Conservation (phyloP, 805 yeast species). For the Geotrichum ghanense region DNA sequence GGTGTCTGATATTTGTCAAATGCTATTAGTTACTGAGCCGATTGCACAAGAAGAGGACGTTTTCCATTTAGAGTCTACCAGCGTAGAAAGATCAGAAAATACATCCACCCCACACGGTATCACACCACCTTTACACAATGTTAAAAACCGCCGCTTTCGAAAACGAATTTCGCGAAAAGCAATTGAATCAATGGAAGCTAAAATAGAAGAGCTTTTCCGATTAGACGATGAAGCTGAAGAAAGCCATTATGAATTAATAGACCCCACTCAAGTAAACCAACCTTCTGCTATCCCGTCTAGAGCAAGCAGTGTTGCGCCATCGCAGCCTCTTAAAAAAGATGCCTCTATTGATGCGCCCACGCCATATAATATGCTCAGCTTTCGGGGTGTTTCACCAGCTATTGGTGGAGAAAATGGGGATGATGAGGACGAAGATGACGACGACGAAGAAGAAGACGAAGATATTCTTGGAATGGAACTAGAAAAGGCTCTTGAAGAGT, state of each 20-base stretch:
- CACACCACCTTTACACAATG: slow-evolving; percentile 67
- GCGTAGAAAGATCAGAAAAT: slow-evolving; percentile 8
- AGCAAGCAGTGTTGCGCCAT: slow-evolving; percentile 13
- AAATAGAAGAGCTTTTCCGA: slow-evolving; percentile 63
- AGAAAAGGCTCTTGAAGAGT: slow-evolving; percentile 38
- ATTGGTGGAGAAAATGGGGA: slow-evolving; percentile 15
- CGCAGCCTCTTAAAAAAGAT: slow-evolving; percentile 11
- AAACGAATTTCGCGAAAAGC: slow-evolving; percentile 58
- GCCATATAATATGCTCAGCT: slow-evolving; percentile 24
- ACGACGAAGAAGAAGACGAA: slow-evolving; percentile 22
- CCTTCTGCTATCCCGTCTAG: slow-evolving; percentile 8
- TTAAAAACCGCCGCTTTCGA: slow-evolving; percentile 57
- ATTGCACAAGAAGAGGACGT: slow-evolving; percentile 34
- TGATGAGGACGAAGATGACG: slow-evolving; percentile 20
- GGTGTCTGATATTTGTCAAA: slow-evolving; percentile 76
- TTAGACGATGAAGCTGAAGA: slow-evolving; percentile 80
- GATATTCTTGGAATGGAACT: slow-evolving; percentile 23
- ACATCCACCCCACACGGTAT: slow-evolving; percentile 61
- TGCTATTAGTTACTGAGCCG: slow-evolving; percentile 59
- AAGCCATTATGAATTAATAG: slow-evolving; percentile 63
- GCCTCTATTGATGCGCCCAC: slow-evolving; percentile 17
- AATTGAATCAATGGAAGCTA: slow-evolving; percentile 65
- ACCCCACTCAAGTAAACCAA: slow-evolving; percentile 8
- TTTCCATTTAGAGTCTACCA: slow-evolving; percentile 7
- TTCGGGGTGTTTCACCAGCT: slow-evolving; percentile 15